phyloP scores from a whole-genome alignment of 768 basidiomycete species.

The Tulasnella sp. region DNA sequence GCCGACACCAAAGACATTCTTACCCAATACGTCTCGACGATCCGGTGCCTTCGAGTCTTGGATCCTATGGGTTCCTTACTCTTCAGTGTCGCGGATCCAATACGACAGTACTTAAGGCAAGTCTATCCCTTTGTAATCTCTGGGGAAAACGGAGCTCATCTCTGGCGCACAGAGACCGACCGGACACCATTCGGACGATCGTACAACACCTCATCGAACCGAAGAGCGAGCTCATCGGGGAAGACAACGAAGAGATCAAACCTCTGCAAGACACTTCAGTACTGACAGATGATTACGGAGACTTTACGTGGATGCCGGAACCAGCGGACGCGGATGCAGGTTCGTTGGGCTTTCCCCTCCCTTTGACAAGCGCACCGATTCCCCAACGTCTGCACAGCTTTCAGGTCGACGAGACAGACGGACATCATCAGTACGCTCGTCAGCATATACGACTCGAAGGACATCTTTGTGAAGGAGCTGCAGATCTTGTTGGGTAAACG shows the following conservation, averaged over 20 bases:
- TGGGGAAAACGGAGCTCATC: neutral
- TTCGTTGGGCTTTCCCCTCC: constrained; percentile 25
- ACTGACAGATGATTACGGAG: constrained; percentile 67
- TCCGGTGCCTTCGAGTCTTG: constrained; percentile 77
- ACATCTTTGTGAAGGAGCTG: constrained; percentile 90
- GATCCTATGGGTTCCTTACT: constrained; percentile 90
- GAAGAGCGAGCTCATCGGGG: constrained; percentile 9
- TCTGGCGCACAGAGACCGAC: constrained; percentile 50
- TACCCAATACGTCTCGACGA: constrained; percentile 81
- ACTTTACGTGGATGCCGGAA: constrained; percentile 92
- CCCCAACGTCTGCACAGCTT: constrained; percentile 49
- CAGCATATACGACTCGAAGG: constrained; percentile 94
- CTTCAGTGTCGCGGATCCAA: constrained; percentile 88
- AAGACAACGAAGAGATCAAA: constrained; percentile 20
- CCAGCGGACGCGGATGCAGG: constrained; percentile 94
- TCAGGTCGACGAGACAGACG: constrained; percentile 79
- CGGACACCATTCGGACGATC: constrained; percentile 90
- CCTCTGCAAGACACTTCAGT: constrained; percentile 60
- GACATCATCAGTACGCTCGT: constrained; percentile 95
- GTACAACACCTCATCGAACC: constrained; percentile 66
- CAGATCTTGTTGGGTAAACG: constrained; percentile 86
- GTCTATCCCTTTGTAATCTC: constrained; percentile 13
- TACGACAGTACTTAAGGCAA: constrained; percentile 77
- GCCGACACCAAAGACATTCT: constrained; percentile 89
- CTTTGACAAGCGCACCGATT: too few species aligned